Evolutionary conservation across 1,284 basidiomycete species (phyloP).

Genomic region (Phylloboletellus chloephorus): DNA sequence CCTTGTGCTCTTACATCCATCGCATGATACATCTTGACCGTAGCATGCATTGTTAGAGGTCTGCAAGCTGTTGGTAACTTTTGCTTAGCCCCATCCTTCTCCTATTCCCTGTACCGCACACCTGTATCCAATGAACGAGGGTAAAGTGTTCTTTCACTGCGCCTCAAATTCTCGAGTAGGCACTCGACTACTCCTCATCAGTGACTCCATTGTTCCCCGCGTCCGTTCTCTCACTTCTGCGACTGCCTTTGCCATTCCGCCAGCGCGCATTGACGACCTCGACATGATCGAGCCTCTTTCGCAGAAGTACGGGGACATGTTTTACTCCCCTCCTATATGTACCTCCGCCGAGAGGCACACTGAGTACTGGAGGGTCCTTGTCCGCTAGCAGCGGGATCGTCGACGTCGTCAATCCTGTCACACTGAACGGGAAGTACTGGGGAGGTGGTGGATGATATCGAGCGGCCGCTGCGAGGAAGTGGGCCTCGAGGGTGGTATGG

Average conservation of each 20-base stretch:
- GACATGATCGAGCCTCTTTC: slow-evolving; percentile 64
- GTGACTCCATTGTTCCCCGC: background rate
- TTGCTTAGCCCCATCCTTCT: slow-evolving; percentile 21
- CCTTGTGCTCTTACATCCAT: slow-evolving; percentile 3
- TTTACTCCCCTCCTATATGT: slow-evolving; percentile 52
- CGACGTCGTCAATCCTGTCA: slow-evolving; percentile 21
- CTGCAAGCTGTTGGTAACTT: slow-evolving; percentile 3
- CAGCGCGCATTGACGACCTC: slow-evolving; percentile 76
- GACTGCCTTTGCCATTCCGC: slow-evolving; percentile 57
- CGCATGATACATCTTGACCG: slow-evolving; percentile 7
- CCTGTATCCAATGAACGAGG: slow-evolving; percentile 14
- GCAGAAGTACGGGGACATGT: slow-evolving; percentile 62
- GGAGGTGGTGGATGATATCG: slow-evolving; percentile 39
- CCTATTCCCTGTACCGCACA: slow-evolving; percentile 11
- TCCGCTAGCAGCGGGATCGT: slow-evolving; percentile 26
- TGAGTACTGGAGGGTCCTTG: slow-evolving; percentile 33
- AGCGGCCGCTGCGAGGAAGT: slow-evolving; percentile 56
- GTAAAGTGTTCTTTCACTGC: slow-evolving; percentile 16
- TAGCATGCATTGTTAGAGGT: slow-evolving; percentile 10
- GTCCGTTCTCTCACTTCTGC: slow-evolving; percentile 15
- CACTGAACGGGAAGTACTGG: slow-evolving; percentile 34
- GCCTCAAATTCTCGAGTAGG: background rate
- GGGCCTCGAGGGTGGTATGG: slow-evolving; percentile 52
- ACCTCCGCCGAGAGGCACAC: slow-evolving; percentile 73
- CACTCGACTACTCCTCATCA: slow-evolving; percentile 12